A percentile compares a stretch with the other conserved stretches of the same genome.
These are phyloP conservation scores for Exophiala mesophila DNA, from an alignment of 2,329 filamentous ascomycete genomes.

Conservation along the genomic window DNA sequence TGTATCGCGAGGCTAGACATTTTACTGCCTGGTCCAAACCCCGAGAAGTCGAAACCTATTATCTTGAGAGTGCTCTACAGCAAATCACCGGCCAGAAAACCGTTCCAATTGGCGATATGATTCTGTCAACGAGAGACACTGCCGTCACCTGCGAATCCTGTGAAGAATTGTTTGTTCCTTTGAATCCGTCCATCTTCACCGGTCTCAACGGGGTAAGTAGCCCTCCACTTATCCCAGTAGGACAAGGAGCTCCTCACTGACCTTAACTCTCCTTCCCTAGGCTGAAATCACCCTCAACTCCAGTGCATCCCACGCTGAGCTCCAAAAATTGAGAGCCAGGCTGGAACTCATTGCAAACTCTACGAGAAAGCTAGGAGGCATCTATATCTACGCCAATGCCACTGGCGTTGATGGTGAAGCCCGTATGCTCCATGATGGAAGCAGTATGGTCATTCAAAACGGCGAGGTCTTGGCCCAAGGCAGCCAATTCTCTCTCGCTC, in stretches of 20 bases:
- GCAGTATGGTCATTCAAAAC: conserved; percentile 26
- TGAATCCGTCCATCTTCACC: conserved; percentile 23
- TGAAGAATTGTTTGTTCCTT: conserved; percentile 59
- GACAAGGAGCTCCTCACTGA: conserved; percentile 22
- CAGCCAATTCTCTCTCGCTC: conserved; percentile 26
- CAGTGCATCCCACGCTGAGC: conserved; percentile 62
- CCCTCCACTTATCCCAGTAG: conserved; percentile 50
- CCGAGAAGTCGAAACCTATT: conserved; percentile 57
- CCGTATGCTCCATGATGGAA: conserved; percentile 23
- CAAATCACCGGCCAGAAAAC: conserved; percentile 52
- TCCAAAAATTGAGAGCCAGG: conserved; percentile 61
- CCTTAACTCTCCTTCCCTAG: background rate
- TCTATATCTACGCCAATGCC: conserved; percentile 58
- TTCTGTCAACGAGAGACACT: conserved; percentile 59
- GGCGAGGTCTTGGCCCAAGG: conserved; percentile 29
- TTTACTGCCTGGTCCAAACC: conserved; percentile 61
- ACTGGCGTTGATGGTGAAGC: conserved; percentile 33
- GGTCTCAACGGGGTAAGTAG: conserved; percentile 51
- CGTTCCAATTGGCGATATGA: conserved; percentile 64
- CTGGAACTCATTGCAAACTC: conserved; percentile 63
- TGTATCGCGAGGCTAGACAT: conserved; percentile 57
- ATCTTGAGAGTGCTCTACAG: conserved; percentile 56
- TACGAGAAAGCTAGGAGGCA: conserved; percentile 47
- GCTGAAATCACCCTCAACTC: conserved; percentile 68
- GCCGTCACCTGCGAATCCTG: conserved; percentile 60